Conservation (phyloP, 1,284 basidiomycete genomes). For the Apiotrichum domesticum region DNA sequence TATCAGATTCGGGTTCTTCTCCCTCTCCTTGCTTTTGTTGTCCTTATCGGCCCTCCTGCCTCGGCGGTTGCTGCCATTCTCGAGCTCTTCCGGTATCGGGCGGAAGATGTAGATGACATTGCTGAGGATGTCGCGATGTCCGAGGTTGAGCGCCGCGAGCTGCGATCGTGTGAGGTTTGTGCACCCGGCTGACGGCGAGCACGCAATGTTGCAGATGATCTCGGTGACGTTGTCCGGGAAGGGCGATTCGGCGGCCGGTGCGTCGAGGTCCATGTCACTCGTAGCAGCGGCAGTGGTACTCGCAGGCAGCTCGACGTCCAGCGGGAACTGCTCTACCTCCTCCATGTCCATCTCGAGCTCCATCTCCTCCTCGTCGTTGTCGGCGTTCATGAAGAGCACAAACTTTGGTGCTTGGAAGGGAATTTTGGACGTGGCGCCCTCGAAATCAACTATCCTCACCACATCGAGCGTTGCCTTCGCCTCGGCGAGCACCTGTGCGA, state of each 20-base stretch:
- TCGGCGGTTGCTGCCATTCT: neutral
- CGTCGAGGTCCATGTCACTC: neutral
- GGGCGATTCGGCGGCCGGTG: neutral
- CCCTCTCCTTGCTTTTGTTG: neutral
- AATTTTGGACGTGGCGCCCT: neutral
- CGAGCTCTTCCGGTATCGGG: neutral
- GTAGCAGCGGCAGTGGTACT: too few relatives aligned
- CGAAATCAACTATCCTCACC: neutral
- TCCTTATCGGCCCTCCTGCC: neutral
- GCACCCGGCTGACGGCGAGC: neutral
- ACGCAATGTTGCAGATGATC: constrained; percentile 4
- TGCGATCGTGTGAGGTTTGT: neutral
- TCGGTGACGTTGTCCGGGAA: constrained; percentile 1
- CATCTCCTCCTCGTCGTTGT: neutral
- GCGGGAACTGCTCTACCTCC: neutral
- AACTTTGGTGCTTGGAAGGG: constrained; percentile 2
- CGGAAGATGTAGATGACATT: constrained; percentile 2
- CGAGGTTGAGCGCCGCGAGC: neutral
- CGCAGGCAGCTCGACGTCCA: neutral
- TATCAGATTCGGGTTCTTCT: neutral
- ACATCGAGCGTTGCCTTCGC: neutral
- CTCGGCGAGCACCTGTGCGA: neutral
- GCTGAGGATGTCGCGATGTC: neutral
- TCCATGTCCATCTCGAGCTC: neutral
- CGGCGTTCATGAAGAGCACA: neutral